Conservation (phyloP, 2,329 filamentous ascomycete genomes). For the Cercospora zeina region DNA sequence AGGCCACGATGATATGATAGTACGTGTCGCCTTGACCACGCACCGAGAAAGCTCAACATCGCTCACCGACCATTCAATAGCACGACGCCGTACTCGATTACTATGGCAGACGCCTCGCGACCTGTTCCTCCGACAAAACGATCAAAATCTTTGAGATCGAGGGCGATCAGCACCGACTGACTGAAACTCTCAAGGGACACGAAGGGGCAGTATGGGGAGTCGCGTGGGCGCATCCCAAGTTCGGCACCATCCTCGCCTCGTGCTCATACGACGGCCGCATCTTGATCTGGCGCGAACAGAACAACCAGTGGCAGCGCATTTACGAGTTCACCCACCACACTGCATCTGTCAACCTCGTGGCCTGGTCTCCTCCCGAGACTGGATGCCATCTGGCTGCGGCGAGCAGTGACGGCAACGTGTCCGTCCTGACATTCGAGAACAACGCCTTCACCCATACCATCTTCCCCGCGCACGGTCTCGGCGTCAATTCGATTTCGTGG, state of each 20-base stretch:
- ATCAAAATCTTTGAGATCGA: constrained; percentile 99
- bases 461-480: constrained; percentile 88
- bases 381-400: constrained; percentile 94
- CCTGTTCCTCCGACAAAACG: constrained; percentile 95
- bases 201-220: constrained; percentile 98
- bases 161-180: constrained; percentile 82
- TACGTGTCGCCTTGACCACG: constrained; percentile 58
- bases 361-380: constrained; percentile 95
- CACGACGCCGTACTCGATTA: constrained; percentile 99
- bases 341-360: constrained; percentile 92
- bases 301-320: constrained; percentile 65
- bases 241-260: constrained; percentile 94
- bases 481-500: constrained; percentile 96
- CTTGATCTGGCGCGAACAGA: constrained; percentile 93
- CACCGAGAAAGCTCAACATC: not conserved
- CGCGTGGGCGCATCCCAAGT: constrained; percentile 97
- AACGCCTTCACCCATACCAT: constrained; percentile 87
- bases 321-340: constrained; percentile 94
- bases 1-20: constrained; percentile 99
- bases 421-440: constrained; percentile 94
- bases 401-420: constrained; percentile 89
- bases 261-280: constrained; percentile 97
- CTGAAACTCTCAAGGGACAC: constrained; percentile 96
- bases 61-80: constrained; percentile 49
- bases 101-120: constrained; percentile 93